Evolutionary conservation across 2,329 filamentous ascomycete genomes (phyloP), one percentile per base, ranked within the genome.

Genomic region (Didymellaceae sp.): DNA sequence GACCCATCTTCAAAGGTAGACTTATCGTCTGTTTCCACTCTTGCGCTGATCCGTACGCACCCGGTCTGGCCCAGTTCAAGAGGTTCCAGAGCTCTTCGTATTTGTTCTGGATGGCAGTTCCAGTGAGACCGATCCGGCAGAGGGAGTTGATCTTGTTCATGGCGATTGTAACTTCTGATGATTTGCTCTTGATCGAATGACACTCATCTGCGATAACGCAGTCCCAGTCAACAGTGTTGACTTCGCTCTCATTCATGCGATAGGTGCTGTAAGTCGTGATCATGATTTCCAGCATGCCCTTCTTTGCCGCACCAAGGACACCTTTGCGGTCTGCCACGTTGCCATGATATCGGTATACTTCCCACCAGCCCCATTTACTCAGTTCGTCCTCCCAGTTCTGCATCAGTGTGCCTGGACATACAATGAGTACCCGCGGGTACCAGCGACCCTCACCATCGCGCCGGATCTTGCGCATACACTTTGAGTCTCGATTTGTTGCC

Each of bases 21-120:
- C 87, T 86, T 51, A 99, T 90, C 28, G 83, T 85, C 16, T 82
- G 79, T 63, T 86, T 88, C 94, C 94, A 99, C 32, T 89, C 88
- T 5, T 82, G 77, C 8, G 89, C 74, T 0, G 85, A 83, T 0
- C 86, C 85, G 56, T 88, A 81, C 30, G 73, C 75, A 0, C 91
- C 93, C 0, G 94, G 94, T 61, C 95, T 94, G 0, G 91, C 92
- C 94, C 94, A 99, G 69, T 99, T 96, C 2, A 99, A 78, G 0
- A 99, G 79, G 0, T 91, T 95, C 93, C 93, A 99, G 1, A 99
- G 81, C 71, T 99, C 94, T 68, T 97, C 91, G 70, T 99, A 99
- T 59, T 90, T 94, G 73, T 99, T 99, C 69, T 99, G 94, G 34
- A 99, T 97, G 0, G 93, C 93, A 0, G 94, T 99, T 2, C 94